Conservation (phyloP, 2,329 filamentous ascomycete species). For the Stromatinia cepivora region DNA sequence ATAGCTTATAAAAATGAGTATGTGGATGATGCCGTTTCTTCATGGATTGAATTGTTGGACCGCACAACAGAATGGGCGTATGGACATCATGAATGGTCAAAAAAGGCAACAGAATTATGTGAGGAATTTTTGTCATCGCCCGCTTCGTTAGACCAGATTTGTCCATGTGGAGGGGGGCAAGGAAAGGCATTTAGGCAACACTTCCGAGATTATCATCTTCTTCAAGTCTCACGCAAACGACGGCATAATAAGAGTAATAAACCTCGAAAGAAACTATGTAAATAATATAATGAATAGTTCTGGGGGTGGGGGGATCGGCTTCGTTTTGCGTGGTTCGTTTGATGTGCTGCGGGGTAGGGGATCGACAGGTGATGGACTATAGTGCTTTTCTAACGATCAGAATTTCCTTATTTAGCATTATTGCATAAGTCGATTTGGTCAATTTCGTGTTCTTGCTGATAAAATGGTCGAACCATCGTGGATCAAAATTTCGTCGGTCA, state of each 20-base stretch:
- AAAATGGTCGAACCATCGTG: too few species aligned
- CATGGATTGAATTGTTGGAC: background rate
- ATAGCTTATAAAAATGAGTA: background rate
- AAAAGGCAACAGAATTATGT: background rate
- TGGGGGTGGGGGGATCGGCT: too few species aligned
- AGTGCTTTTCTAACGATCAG: too few species aligned
- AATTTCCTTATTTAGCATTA: too few species aligned
- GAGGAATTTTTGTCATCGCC: background rate
- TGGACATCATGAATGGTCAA: background rate
- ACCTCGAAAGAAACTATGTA: background rate
- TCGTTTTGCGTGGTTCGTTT: too few species aligned
- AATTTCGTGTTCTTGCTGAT: background rate
- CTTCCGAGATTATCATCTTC: background rate
- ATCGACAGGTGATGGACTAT: too few species aligned
- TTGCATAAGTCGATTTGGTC: too few species aligned
- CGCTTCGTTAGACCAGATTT: background rate
- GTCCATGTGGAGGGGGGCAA: background rate
- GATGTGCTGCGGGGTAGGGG: too few species aligned
- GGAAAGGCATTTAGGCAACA: slow-evolving; percentile 1
- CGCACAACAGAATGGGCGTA: background rate
- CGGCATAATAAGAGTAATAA: background rate
- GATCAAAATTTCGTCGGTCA: too few species aligned
- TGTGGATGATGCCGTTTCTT: background rate
- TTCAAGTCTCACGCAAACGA: background rate
- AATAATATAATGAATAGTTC: background rate